Base-by-base conservation (phyloP, 208 protist species). In the Acanthamoeba culbertsoni region DNA sequence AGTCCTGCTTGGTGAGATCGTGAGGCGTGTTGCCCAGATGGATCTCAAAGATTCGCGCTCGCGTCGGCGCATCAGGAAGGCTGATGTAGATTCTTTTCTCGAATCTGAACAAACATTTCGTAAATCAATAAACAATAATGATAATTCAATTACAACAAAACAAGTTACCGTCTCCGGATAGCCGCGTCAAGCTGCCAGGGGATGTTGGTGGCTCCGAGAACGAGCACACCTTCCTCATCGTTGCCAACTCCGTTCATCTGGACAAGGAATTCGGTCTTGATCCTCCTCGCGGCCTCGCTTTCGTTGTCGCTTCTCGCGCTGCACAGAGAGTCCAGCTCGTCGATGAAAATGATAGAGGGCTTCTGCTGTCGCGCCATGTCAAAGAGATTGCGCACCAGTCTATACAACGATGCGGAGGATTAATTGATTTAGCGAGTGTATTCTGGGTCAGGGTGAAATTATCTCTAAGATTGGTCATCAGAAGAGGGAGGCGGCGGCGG, bases 181-280 rank as follows among this genome's bases (percentile, higher is more conserved):
- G 97, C 97, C 7, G 96, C 43, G 92, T 98, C 97, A 0, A 98
- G 53, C n/a, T 57, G 40, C 97, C 97, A 98, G 37, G 97, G 97
- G 0, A 97, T 95, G 91, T 98, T 98, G 1, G 97, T 98, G 28
- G 97, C 97, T 7, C 93, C 97, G 6, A 98, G 68, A 2, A 98
- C 96, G 0, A 98, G 89, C 37, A 98, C 71, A 23, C 94, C 62
- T 84, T 84, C 42, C 26, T 96, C 92, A 86, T 96, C 95, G 37
- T 75, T 92, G 59, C 96, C 96, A 20, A 97, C 96, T 48, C 77
- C 96, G 77, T 98, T 94, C 98, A 99, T 98, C 96, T 99, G 99
- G 28, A 99, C 98, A 8, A 99, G 96, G 45, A 99, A 99, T 90
- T 99, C 99, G 28, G 99, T 99, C 95, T 99, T 99, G 2, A 99